A percentile compares a stretch with the other conserved stretches of the same genome.
These are phyloP conservation scores for Dactylonectria macrodidyma DNA, from an alignment of 2,329 filamentous ascomycete genomes.

Conservation along the genomic window DNA sequence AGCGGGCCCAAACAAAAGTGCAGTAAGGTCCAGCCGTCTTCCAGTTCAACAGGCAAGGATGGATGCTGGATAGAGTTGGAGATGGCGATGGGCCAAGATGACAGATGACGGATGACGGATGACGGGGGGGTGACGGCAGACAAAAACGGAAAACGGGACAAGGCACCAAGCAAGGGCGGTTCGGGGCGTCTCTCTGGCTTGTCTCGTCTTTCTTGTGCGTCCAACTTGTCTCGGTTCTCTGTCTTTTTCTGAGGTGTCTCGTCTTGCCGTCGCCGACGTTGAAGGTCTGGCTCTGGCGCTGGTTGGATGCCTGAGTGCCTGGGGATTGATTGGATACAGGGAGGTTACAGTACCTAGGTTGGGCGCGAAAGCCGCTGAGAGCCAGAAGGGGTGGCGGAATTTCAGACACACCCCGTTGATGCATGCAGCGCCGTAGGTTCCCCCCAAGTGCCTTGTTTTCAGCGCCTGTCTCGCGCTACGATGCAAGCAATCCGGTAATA, in stretches of 20 bases:
- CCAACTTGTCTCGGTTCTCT: background rate
- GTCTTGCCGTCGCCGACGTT: conserved; percentile 4
- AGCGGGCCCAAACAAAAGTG: conserved; percentile 5
- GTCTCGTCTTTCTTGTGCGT: conserved; percentile 4
- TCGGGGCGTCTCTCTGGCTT: conserved; percentile 7
- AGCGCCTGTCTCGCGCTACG: background rate
- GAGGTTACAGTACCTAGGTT: background rate
- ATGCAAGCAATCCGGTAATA: background rate
- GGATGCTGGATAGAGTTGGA: background rate
- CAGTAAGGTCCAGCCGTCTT: background rate
- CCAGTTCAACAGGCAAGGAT: background rate
- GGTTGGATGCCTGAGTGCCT: background rate
- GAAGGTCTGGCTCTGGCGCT: background rate
- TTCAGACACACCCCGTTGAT: conserved; percentile 47
- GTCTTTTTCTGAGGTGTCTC: conserved; percentile 7
- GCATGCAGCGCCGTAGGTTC: background rate
- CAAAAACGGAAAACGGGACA: background rate
- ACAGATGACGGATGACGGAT: background rate
- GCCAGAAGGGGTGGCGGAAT: conserved; percentile 46
- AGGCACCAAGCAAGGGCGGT: background rate
- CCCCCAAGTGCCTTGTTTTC: background rate
- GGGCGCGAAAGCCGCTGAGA: background rate
- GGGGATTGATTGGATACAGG: conserved; percentile 1
- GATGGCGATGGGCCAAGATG: background rate
- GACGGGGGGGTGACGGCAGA: background rate